These are phyloP conservation scores for Zygotorulaspora mrakii DNA, from an alignment of 1,139 yeast genomes.

Conservation along the genomic window DNA sequence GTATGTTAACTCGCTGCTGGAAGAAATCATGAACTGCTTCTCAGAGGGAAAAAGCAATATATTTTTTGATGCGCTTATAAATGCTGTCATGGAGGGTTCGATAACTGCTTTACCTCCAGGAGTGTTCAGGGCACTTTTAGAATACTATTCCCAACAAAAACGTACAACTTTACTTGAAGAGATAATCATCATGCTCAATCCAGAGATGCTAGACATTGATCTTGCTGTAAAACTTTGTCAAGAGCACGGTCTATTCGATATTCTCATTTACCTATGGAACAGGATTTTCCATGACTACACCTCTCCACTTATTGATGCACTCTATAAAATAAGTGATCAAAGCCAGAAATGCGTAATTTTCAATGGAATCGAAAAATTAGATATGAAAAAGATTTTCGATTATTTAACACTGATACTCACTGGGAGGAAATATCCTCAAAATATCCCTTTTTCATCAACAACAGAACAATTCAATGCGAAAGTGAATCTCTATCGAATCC, in stretches of 20 bases:
- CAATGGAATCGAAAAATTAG: slow-evolving; percentile 5
- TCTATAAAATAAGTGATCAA: slow-evolving; percentile 16
- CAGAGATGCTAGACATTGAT: slow-evolving; percentile 68
- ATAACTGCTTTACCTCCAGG: slow-evolving; percentile 55
- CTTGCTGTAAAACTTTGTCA: slow-evolving; percentile 59
- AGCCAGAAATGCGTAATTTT: slow-evolving; percentile 16
- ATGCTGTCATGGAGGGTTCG: slow-evolving; percentile 46
- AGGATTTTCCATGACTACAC: slow-evolving; percentile 59
- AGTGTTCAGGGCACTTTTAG: slow-evolving; percentile 57
- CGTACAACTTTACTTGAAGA: slow-evolving; percentile 55
- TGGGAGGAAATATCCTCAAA: slow-evolving; percentile 77
- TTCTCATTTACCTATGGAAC: slow-evolving; percentile 66
- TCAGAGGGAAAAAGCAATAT: slow-evolving; percentile 31
- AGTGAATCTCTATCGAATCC: slow-evolving; percentile 46
- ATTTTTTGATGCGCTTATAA: slow-evolving; percentile 51
- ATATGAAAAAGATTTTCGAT: slow-evolving; percentile 43
- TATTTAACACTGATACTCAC: slow-evolving; percentile 68
- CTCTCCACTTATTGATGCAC: slow-evolving; percentile 56
- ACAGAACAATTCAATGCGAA: slow-evolving; percentile 40
- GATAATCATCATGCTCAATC: slow-evolving; percentile 61
- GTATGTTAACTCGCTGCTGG: slow-evolving; percentile 38
- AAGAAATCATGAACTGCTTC: slow-evolving; percentile 45
- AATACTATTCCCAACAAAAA: slow-evolving; percentile 42
- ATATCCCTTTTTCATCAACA: slow-evolving; percentile 41
- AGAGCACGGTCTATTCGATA: slow-evolving; percentile 52